These are phyloP conservation scores for Logfia minima DNA, from an alignment of 129 eudicot genomes.

Conservation along the genomic window DNA sequence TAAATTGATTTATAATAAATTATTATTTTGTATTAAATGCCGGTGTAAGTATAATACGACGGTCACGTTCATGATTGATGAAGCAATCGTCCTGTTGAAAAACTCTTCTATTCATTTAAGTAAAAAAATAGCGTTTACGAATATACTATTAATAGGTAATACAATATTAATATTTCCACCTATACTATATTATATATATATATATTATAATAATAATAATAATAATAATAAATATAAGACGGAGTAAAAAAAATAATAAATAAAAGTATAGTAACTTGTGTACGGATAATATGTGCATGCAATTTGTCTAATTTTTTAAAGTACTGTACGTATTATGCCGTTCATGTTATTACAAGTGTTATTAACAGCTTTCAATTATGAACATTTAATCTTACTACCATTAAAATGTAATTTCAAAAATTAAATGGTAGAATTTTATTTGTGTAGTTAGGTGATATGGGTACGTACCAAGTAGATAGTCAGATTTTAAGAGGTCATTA, in stretches of 20 bases:
- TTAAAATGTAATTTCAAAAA: too few species aligned
- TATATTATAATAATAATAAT: too few species aligned
- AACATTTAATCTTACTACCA: not conserved
- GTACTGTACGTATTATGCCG: not conserved
- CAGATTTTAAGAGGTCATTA: conserved; percentile 27
- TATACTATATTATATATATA: too few species aligned
- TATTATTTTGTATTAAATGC: conserved; percentile 20
- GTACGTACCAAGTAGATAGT: not conserved
- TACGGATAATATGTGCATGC: too few species aligned
- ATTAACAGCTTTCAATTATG: not conserved
- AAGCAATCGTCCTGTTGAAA: conserved; percentile 1
- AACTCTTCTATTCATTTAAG: not conserved
- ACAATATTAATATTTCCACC: too few species aligned
- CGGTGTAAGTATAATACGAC: conserved; percentile 1
- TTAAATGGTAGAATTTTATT: not conserved
- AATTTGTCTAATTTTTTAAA: too few species aligned
- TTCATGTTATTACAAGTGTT: not conserved
- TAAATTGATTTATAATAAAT: not conserved
- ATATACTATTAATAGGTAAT: too few species aligned
- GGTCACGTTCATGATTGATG: conserved; percentile 18
- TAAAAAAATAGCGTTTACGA: too few species aligned
- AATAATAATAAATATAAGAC: too few species aligned
- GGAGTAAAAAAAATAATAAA: too few species aligned
- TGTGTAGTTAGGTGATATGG: not conserved
- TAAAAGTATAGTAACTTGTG: too few species aligned